Percentiles rank a stretch among this genome's conserved stretches.
These are phyloP conservation scores for Emergomyces orientalis DNA, from an alignment of 2,329 filamentous ascomycete species.

Conservation along the genomic window DNA sequence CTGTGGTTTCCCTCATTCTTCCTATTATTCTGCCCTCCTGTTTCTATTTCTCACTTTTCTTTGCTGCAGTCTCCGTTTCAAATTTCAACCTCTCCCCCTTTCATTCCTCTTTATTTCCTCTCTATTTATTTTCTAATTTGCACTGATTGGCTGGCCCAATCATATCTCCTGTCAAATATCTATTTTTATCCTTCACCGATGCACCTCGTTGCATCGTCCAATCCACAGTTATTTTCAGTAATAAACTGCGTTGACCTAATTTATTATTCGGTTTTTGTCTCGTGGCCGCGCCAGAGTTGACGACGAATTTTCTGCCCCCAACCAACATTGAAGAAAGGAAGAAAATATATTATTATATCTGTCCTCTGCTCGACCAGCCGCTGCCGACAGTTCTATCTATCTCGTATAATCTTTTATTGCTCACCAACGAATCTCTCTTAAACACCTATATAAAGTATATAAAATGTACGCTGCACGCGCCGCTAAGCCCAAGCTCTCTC, in stretches of 20 bases:
- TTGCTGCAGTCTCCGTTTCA: conserved; percentile 6
- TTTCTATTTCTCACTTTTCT: neutral
- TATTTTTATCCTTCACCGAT: conserved; percentile 3
- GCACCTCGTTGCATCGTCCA: neutral
- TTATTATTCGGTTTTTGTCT: neutral
- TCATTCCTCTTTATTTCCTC: neutral
- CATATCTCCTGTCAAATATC: neutral
- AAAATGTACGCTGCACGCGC: conserved; percentile 35
- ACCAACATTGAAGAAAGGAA: neutral
- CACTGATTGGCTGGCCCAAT: conserved; percentile 9
- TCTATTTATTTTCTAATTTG: neutral
- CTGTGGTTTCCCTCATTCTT: neutral
- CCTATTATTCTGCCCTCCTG: neutral
- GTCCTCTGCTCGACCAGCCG: neutral
- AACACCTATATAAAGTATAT: too few relatives aligned
- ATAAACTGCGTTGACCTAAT: neutral
- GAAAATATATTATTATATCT: neutral
- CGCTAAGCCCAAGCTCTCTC: conserved; percentile 39
- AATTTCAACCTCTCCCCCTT: neutral
- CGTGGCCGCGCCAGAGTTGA: conserved; percentile 3
- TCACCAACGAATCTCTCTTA: neutral
- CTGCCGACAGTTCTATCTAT: neutral
- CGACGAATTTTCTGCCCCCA: neutral
- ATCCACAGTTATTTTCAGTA: conserved; percentile 3
- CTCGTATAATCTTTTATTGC: neutral